phyloP scores from a whole-genome alignment of 768 basidiomycete genomes.

The Psilocybe sp. region DNA sequence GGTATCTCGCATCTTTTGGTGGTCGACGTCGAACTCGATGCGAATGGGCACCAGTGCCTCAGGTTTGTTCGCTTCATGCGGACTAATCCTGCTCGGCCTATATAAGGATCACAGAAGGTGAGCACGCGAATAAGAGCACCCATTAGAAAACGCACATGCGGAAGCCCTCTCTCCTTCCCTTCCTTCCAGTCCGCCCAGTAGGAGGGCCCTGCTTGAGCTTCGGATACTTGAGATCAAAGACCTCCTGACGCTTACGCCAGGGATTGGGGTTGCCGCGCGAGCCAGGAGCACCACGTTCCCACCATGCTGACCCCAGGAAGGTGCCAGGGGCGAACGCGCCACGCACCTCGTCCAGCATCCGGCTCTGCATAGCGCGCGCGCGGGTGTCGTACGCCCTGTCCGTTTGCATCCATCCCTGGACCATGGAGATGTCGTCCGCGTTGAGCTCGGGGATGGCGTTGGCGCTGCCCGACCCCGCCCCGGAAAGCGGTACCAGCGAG shows the following conservation, averaged over 20 bases:
- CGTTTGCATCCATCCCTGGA: constrained; percentile 61
- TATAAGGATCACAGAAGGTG: constrained; percentile 5
- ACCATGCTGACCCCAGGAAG: constrained; percentile 63
- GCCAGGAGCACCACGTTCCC: constrained; percentile 31
- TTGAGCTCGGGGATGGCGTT: constrained; percentile 52
- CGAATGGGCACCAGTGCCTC: constrained; percentile 93
- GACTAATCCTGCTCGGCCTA: constrained; percentile 60
- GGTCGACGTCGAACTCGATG: constrained; percentile 95
- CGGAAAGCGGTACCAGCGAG: constrained; percentile 56
- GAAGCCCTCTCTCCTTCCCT: constrained; percentile 64
- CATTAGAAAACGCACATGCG: constrained; percentile 53
- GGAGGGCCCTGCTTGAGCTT: constrained; percentile 32
- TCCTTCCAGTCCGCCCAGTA: constrained; percentile 44
- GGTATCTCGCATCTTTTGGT: constrained; percentile 91
- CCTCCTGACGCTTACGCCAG: constrained; percentile 40
- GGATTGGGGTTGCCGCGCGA: constrained; percentile 33
- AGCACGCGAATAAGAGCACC: constrained; percentile 6
- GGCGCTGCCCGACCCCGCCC: constrained; percentile 28
- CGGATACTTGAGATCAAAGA: constrained; percentile 53
- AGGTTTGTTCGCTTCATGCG: constrained; percentile 54
- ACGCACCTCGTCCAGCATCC: constrained; percentile 49
- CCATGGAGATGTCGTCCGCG: constrained; percentile 44
- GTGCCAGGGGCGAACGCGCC: constrained; percentile 33
- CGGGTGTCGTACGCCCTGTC: constrained; percentile 58
- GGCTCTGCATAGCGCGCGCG: constrained; percentile 46